These are phyloP conservation scores for Talaromyces trachyspermus DNA, from an alignment of 495 filamentous ascomycete genomes.

Conservation along the genomic window DNA sequence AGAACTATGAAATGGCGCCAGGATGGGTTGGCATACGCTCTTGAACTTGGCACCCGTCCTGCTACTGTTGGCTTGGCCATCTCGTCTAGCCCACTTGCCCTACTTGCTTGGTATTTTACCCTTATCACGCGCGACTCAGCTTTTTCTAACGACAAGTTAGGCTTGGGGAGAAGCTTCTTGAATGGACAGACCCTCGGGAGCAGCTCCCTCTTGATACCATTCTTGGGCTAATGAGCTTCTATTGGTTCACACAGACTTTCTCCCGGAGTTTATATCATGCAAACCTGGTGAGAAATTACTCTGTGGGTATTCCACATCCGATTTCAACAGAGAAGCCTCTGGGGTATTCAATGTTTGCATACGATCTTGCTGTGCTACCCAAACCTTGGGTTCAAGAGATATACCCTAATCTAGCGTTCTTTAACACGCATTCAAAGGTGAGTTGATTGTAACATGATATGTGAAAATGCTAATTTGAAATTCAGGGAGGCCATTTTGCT, in stretches of 20 bases:
- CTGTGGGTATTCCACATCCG: background rate
- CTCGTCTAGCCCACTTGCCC: conserved; percentile 48
- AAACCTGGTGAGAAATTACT: conserved; percentile 21
- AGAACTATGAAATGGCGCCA: too few species aligned
- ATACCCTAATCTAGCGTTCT: conserved; percentile 43
- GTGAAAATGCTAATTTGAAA: background rate
- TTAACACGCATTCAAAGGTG: conserved; percentile 35
- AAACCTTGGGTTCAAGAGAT: conserved; percentile 42
- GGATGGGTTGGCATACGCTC: conserved; percentile 47
- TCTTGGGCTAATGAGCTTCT: conserved; percentile 49
- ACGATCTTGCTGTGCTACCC: conserved; percentile 45
- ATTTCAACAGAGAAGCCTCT: conserved; percentile 45
- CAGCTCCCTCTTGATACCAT: conserved; percentile 46
- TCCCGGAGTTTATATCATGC: conserved; percentile 52
- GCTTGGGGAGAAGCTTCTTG: conserved; percentile 61
- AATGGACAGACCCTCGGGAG: conserved; percentile 55
- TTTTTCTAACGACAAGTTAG: conserved; percentile 21
- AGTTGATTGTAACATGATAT: background rate
- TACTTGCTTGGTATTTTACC: conserved; percentile 53
- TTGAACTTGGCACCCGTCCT: conserved; percentile 52
- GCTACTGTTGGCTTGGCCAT: conserved; percentile 56
- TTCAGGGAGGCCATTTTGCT: conserved; percentile 57
- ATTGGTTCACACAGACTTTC: conserved; percentile 59
- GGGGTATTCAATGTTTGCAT: conserved; percentile 51
- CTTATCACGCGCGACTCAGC: background rate